Base-by-base conservation (phyloP, 164 flowering plant species). In the Aristolochia contorta region DNA sequence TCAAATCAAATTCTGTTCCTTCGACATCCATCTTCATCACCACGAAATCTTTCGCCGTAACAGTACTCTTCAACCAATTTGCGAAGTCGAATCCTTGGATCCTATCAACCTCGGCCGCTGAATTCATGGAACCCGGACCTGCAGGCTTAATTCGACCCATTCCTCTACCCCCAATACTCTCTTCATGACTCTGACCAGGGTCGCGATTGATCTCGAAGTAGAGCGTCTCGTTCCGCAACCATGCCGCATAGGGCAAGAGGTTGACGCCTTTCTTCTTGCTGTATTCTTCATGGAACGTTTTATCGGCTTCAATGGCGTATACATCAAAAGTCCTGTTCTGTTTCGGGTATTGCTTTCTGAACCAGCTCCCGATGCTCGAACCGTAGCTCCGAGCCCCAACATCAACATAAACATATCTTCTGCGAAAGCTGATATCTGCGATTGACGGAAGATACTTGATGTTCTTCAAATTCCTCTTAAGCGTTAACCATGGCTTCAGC, bases 21-120 rank as follows among this genome's bases (percentile, higher is more conserved):
- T 94, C 99, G 16, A 94, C 89, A 77, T 94, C 97, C 99, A 94
- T 94, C 72, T 94, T 94, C 97, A 93, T 83, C 72, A 93, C 97
- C 65, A 93, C 99, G 70, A 78, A 93, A 64, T 93, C 97, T 65
- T 57, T 82, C 80, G 84, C 82, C 0, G 83, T 53, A 18, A 93
- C 95, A 0, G 86, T 78, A 25, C 64, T 80, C 86, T 82, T 91
- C 87, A 94, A 72, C 99, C 99, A 94, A 7, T 80, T 61, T 0
- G 97, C 96, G 69, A 94, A 94, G 70, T 94, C 99, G 69, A 94
- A 94, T 25, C 99, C 99, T 56, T 70, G 74, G 63, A 94, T 91
- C 72, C 72, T 63, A 65, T 84, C 74, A 64, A 87, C 88, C 46
- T 82, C 69, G 1, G 74, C 72, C n/a, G 67, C 72, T 27, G 58